A percentile compares a stretch with the other conserved stretches of the same genome.
phyloP scores from a whole-genome alignment of 2,329 filamentous ascomycete species.

The Clonostachys rhizophaga region DNA sequence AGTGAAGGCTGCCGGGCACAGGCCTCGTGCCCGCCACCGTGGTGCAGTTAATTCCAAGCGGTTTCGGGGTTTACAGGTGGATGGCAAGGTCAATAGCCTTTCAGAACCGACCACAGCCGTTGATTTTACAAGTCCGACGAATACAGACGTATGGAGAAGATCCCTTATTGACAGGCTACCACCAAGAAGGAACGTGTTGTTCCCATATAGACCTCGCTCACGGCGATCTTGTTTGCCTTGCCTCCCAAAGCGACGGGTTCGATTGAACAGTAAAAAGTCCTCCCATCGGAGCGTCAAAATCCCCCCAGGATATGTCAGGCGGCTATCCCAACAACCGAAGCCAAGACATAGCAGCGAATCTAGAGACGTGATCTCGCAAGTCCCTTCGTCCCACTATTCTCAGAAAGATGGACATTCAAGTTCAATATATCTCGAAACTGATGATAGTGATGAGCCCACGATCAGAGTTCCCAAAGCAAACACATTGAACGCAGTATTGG shows the following conservation, averaged over 20 bases:
- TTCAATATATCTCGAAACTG: conserved; percentile 2
- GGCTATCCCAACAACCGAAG: too few relatives aligned
- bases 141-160: conserved; percentile 24
- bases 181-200: not conserved
- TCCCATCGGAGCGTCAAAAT: too few relatives aligned
- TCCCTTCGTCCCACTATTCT: too few relatives aligned
- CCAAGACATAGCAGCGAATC: too few relatives aligned
- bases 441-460: not conserved
- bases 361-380: too few relatives aligned
- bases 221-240: conserved; percentile 8
- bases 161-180: conserved; percentile 18
- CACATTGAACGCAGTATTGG: not conserved
- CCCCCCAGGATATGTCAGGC: too few relatives aligned
- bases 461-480: not conserved
- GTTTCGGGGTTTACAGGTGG: conserved; percentile 15
- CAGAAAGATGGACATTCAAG: not conserved
- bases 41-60: not conserved
- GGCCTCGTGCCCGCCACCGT: not conserved
- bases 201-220: not conserved
- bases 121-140: conserved; percentile 18
- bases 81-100: conserved; percentile 14
- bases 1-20: not conserved
- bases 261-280: too few relatives aligned
- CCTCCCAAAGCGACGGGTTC: conserved; percentile 6
- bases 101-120: conserved; percentile 18